Evolutionary conservation across 2,329 filamentous ascomycete genomes (phyloP).

Genomic region (Talaromyces marneffei): DNA sequence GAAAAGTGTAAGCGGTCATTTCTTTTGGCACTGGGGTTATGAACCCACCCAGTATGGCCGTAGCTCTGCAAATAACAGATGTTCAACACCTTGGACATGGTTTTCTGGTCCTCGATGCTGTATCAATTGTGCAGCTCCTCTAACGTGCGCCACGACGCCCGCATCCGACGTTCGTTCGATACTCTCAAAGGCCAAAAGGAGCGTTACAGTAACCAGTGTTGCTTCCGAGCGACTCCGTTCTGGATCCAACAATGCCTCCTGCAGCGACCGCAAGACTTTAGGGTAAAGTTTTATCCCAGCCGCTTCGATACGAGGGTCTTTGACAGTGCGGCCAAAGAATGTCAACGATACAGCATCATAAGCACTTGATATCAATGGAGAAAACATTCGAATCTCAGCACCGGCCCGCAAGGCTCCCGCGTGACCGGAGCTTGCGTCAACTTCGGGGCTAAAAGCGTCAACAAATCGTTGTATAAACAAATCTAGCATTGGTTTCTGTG

Average conservation of each 20-base stretch:
- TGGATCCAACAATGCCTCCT: slow-evolving; percentile 32
- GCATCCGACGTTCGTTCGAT: slow-evolving; percentile 33
- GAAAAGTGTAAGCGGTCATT: not conserved
- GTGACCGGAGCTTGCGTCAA: slow-evolving; percentile 29
- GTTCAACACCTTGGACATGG: slow-evolving; percentile 36
- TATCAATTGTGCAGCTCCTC: slow-evolving; percentile 32
- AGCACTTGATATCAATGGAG: slow-evolving; percentile 32
- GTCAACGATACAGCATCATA: slow-evolving; percentile 35
- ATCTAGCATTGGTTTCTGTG: slow-evolving; percentile 25
- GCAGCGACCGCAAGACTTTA: slow-evolving; percentile 31
- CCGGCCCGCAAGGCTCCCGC: slow-evolving; percentile 34
- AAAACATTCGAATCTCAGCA: slow-evolving; percentile 37
- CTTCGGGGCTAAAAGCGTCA: slow-evolving; percentile 36
- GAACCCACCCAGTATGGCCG: slow-evolving; percentile 34
- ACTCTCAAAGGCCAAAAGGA: slow-evolving; percentile 36
- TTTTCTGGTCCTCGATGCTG: slow-evolving; percentile 36
- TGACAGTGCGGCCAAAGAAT: slow-evolving; percentile 34
- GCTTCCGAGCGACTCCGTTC: slow-evolving; percentile 34
- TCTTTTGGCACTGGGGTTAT: not conserved
- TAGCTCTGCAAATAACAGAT: slow-evolving; percentile 34
- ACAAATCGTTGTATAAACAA: slow-evolving; percentile 36
- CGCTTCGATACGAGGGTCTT: slow-evolving; percentile 29
- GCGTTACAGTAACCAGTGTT: slow-evolving; percentile 34
- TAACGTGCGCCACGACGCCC: slow-evolving; percentile 29
- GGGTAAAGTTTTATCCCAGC: slow-evolving; percentile 31